Conservation (phyloP, 2,329 filamentous ascomycete species). For the Phyllosticta citribraziliensis region DNA sequence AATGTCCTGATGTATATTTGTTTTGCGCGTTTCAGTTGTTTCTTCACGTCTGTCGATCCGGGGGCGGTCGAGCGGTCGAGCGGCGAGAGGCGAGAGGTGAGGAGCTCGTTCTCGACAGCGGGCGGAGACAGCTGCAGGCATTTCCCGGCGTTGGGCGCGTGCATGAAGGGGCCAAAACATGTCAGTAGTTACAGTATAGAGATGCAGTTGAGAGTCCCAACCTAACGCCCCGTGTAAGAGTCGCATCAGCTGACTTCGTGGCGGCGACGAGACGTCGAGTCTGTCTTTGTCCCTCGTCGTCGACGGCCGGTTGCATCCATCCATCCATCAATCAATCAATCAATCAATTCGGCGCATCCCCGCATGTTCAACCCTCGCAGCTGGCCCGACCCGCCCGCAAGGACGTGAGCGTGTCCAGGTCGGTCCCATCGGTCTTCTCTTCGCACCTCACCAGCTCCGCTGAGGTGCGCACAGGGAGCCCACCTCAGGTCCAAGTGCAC, state of each 20-base stretch:
- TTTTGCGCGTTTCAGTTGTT: neutral
- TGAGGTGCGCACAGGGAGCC: too few species aligned
- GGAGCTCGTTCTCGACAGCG: constrained; percentile 4
- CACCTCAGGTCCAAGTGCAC: neutral
- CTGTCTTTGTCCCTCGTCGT: neutral
- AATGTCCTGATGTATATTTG: neutral
- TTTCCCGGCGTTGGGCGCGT: constrained; percentile 10
- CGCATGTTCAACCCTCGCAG: too few species aligned
- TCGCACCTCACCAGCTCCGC: neutral
- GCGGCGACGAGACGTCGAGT: neutral
- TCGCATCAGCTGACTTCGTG: neutral
- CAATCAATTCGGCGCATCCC: too few species aligned
- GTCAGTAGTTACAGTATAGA: too few species aligned
- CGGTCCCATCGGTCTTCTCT: neutral
- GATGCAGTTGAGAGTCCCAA: too few species aligned
- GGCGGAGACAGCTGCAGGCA: neutral
- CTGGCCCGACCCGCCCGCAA: too few species aligned
- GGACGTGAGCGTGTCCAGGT: neutral
- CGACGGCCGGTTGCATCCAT: neutral
- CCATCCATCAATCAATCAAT: too few species aligned
- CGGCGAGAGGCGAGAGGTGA: neutral
- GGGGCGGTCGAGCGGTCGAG: too few species aligned
- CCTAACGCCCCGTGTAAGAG: too few species aligned
- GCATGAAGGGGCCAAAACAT: neutral
- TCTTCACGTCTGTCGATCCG: neutral